Base-by-base conservation (phyloP, 2,329 filamentous ascomycete genomes). In the Sporothrix humicola region DNA sequence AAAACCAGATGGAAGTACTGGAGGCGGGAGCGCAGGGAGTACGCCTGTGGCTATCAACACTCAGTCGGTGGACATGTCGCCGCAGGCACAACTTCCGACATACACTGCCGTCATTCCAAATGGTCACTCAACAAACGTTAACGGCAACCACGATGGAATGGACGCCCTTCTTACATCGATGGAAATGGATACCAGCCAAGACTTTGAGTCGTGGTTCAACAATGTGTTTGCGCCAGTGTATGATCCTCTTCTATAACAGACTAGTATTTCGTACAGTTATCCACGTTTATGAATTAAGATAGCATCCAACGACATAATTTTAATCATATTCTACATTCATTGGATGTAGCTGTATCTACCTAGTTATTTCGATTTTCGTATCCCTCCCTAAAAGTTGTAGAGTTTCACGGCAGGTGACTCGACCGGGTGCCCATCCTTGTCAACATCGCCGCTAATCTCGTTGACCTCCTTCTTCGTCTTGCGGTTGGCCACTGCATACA, bases 151-250 rank as follows among this genome's bases (percentile, higher is more conserved):
- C 58, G 59, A 56, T 31, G 63, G 65, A 58, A 70, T 70, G 58
- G 23, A 26, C 12, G 42, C 46, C 1, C 9, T 73, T 8, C 56
- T 73, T 7, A 42, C 56, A 1, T 50, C 73, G 5, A 71, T 73
- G 71, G 73, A 74, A 37, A n/a, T 69, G 44, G 71, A 73, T 12
- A 15, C 71, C 23, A 65, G 61, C 9, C 71, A 71, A 7, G 72
- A 74, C 56, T 74, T 74, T 73, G 72, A 73, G 15, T 58, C 48
- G 5, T 74, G 73, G 73, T 75, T 75, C 48, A 73, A 74, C 50
- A 56, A 74, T 2, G 71, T 75, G 6, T 75, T 75, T 65, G 73
- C 71, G 1, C 56, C 72, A 0, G 65, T 69, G 26, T 73, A 69
- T n/a, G 65, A 73, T 6, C 61, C 71, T 2, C 10, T 72, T n/a